phyloP scores from a whole-genome alignment of 441 rosid genomes.

The Aleurites moluccanus region DNA sequence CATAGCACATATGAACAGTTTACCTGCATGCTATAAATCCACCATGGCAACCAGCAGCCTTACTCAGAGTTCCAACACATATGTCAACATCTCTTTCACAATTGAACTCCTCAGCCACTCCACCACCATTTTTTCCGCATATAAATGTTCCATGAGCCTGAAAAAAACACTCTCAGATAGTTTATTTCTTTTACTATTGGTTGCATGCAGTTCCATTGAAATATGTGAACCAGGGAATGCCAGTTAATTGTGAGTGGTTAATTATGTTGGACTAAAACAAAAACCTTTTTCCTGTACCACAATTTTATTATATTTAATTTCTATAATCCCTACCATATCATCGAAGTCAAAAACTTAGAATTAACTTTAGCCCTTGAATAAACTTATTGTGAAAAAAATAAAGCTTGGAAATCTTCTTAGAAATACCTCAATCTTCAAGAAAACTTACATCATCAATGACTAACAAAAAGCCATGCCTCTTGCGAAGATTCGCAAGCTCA shows the following conservation, averaged over 20 bases:
- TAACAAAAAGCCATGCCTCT: constrained; percentile 69
- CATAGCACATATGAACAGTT: not conserved
- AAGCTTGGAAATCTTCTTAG: constrained; percentile 12
- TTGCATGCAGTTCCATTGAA: constrained; percentile 12
- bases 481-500: constrained; percentile 72
- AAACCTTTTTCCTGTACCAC: constrained; percentile 6
- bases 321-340: not conserved
- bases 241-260: constrained; percentile 1
- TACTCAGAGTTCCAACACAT: constrained; percentile 91
- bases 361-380: not conserved
- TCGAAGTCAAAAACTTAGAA: not conserved
- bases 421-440: constrained; percentile 15
- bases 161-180: constrained; percentile 16
- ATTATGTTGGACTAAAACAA: not conserved
- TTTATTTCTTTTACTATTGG: constrained; percentile 11
- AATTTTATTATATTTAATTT: not conserved
- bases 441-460: constrained; percentile 90
- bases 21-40: constrained; percentile 98
- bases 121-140: constrained; percentile 91
- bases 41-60: constrained; percentile 98
- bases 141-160: constrained; percentile 99
- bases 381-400: not conserved
- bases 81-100: constrained; percentile 85
- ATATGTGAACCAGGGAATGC: not conserved
- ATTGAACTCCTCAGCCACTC: constrained; percentile 81